Base-by-base conservation (phyloP, 805 yeast genomes). In the Debaryomyces maramus region DNA sequence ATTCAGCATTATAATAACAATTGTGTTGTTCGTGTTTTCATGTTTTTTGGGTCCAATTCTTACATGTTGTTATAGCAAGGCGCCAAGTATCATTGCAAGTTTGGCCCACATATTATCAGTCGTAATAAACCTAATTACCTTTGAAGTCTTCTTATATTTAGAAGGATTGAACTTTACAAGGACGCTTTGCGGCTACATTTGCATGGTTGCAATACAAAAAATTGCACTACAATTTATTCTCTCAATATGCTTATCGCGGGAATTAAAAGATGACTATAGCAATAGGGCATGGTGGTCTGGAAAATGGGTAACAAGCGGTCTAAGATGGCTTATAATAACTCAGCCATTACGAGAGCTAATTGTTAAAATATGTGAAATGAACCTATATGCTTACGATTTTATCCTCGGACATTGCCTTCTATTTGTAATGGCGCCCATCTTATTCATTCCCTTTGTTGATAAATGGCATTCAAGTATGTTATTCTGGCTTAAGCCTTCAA, bases 251-350 rank as follows among this genome's bases (percentile, higher is more conserved):
- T 48, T 75, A 15, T 66, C 75, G 1, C 56, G 73, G 41, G 81
- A 77, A 46, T 49, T 70, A 36, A 56, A 55, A 21, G 67, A 61
- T 17, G 74, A 72, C 44, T 48, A 52, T 31, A 49, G 72, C 1
- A 74, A 76, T 42, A 44, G 63, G 27, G 72, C 77, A 0, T 77
- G 80, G 80, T 77, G 80, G 80, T 68, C 78, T 1, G 81, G 80
- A 0, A 65, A 61, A 35, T 76, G 80, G 80, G 44, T 64, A 15
- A 51, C 48, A 3, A 55, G 63, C 18, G 71, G 67, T 3, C 44
- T 69, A 9, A 76, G 76, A 3, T 36, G 62, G 54, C 49, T 56
- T 17, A 44, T 55, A 1, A 10, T 69, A 1, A 68, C 76, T 0
- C 80, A 75, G 48, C 76, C 77, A 2, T 23, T 70, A 19, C 50